These are phyloP conservation scores for Mycena indigotica DNA, from an alignment of 768 basidiomycete genomes.

Conservation along the genomic window DNA sequence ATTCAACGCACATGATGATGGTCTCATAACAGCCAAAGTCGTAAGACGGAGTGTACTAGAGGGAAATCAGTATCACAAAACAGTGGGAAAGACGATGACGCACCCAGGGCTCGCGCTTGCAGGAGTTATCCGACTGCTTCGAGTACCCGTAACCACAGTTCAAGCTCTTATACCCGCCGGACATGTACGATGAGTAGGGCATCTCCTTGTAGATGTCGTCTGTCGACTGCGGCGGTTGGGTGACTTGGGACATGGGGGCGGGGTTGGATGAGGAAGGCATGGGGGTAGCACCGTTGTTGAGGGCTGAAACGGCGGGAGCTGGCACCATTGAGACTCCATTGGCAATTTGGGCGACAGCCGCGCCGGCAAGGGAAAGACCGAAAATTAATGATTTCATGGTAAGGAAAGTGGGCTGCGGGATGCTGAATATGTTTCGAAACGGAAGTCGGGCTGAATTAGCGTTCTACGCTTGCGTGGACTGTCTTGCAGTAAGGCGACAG, in stretches of 20 bases:
- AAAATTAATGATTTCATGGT: constrained; percentile 66
- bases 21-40: constrained; percentile 61
- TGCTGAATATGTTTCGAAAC: constrained; percentile 38
- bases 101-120: constrained; percentile 62
- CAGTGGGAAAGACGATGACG: constrained; percentile 21
- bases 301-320: constrained; percentile 30
- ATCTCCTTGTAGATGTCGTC: constrained; percentile 48
- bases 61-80: constrained; percentile 4
- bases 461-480: constrained; percentile 73
- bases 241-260: constrained; percentile 31
- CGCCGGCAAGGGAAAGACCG: constrained; percentile 59
- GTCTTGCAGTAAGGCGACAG: constrained; percentile 64
- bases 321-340: constrained; percentile 48
- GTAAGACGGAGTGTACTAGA: constrained; percentile 40
- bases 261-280: constrained; percentile 28
- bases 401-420: constrained; percentile 49
- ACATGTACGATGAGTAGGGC: constrained; percentile 62
- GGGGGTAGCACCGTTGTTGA: constrained; percentile 32
- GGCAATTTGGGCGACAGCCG: constrained; percentile 58
- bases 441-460: constrained; percentile 49
- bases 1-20: constrained; percentile 50
- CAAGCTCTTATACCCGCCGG: constrained; percentile 66
- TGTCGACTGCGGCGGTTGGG: constrained; percentile 35
- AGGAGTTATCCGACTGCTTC: constrained; percentile 58
- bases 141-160: constrained; percentile 72